phyloP scores from a whole-genome alignment of 805 yeast genomes.

The Dipodascus albidus region DNA sequence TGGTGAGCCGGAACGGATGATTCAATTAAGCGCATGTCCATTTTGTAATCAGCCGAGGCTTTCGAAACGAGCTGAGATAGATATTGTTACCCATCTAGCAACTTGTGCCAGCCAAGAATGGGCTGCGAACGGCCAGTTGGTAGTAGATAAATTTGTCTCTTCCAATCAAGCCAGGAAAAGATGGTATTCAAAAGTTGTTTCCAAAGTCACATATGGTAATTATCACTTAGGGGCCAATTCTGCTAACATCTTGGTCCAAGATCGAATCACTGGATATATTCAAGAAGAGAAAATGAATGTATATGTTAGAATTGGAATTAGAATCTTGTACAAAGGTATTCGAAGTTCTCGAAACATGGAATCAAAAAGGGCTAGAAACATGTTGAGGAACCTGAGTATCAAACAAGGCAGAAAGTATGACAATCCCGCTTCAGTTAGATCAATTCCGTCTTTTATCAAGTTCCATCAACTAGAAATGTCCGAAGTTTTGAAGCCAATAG shows the following conservation, averaged over 20 bases:
- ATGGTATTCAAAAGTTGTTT: slow-evolving; percentile 77
- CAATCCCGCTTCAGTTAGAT: slow-evolving; percentile 47
- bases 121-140: slow-evolving; percentile 52
- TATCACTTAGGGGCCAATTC: slow-evolving; percentile 79
- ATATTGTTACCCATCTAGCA: slow-evolving; percentile 77
- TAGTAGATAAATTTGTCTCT: slow-evolving; percentile 63
- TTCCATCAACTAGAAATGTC: slow-evolving; percentile 71
- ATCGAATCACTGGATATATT: slow-evolving; percentile 78
- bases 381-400: slow-evolving; percentile 53
- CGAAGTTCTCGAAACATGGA: slow-evolving; percentile 39
- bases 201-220: slow-evolving; percentile 81
- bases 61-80: slow-evolving; percentile 42
- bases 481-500: slow-evolving; percentile 48
- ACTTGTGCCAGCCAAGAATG: slow-evolving; percentile 73
- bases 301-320: slow-evolving; percentile 77
- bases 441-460: slow-evolving; percentile 65
- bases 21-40: slow-evolving; percentile 67
- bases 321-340: slow-evolving; percentile 70
- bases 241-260: slow-evolving; percentile 91
- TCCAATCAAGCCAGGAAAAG: slow-evolving; percentile 72
- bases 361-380: slow-evolving; percentile 42
- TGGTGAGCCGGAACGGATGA: slow-evolving; percentile 30
- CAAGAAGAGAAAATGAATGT: slow-evolving; percentile 88
- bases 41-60: slow-evolving; percentile 56
- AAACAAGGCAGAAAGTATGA: slow-evolving; percentile 85